Base-by-base conservation (phyloP, 768 basidiomycete species). In the Psilocybe sp. region DNA sequence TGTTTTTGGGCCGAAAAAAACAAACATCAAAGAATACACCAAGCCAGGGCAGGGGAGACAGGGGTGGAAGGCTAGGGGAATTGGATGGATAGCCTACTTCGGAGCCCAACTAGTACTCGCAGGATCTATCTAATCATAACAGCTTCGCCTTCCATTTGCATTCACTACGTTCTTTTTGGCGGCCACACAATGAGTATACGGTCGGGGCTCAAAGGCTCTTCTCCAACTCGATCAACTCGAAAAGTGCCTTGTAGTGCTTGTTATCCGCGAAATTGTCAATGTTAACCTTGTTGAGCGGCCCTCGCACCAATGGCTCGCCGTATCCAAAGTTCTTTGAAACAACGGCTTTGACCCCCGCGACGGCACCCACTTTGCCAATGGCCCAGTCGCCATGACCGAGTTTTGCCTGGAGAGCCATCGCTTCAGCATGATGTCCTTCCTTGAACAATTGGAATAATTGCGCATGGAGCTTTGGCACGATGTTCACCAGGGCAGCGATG, bases 351-450 rank as follows among this genome's bases (percentile, higher is more conserved):
- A 87, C 72, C 4, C 82, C 86, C 3, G 79, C 78, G 39, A 89
- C 82, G 1, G 85, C 85, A 12, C 87, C 85, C 13, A 85, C 65
- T 60, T 80, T 82, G 23, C 75, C 73, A 18, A 74, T 65, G 13
- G 83, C 82, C 78, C 81, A 84, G 60, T 89, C 87, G 3, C 77
- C 81, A 55, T 86, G 85, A 0, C 79, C 80, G 20, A 89, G 68
- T 51, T 80, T 67, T 1, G 72, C 79, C 59, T 87, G 87, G 0
- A 86, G 57, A 45, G 72, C 68, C 72, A 80, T 78, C 1, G 87
- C 86, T 48, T 85, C 82, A 31, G 75, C 64, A 13, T 78, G 48
- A 42, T 79, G 78, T 8, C 82, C 83, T 23, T 77, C 75, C 47
- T 73, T 64, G 59, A 70, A 82, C 4, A 84, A 59, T 38, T 68